phyloP scores from a whole-genome alignment of 2,329 filamentous ascomycete species.

The Teratosphaeria gauchensis region DNA sequence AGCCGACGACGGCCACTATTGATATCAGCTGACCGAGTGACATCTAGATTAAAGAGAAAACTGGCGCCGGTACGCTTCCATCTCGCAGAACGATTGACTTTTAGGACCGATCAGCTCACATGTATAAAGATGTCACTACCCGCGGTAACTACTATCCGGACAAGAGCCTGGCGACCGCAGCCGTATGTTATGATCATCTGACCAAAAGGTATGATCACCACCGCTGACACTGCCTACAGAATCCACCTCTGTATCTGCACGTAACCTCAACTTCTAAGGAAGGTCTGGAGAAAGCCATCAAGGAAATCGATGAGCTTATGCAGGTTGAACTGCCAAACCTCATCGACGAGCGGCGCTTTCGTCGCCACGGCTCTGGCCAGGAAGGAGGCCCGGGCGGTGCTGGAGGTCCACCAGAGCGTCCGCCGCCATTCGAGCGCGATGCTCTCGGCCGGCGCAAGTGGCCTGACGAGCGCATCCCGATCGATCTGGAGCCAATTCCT shows the following conservation, averaged over 20 bases:
- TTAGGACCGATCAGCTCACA: slow-evolving; percentile 48
- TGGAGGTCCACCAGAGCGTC: slow-evolving; percentile 32
- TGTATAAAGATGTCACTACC: slow-evolving; percentile 90
- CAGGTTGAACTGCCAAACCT: slow-evolving; percentile 91
- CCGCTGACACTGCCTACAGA: slow-evolving; percentile 7
- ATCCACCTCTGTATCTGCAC: slow-evolving; percentile 83
- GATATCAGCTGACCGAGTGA: slow-evolving; percentile 94
- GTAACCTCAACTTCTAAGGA: slow-evolving; percentile 87
- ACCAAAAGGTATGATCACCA: neutral
- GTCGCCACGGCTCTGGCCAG: slow-evolving; percentile 40
- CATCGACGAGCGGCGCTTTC: slow-evolving; percentile 87
- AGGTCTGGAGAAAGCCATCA: slow-evolving; percentile 80
- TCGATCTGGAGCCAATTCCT: slow-evolving; percentile 79
- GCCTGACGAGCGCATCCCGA: slow-evolving; percentile 91
- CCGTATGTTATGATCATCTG: slow-evolving; percentile 52
- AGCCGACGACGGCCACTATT: slow-evolving; percentile 46
- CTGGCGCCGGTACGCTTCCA: slow-evolving; percentile 91
- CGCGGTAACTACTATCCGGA: slow-evolving; percentile 94
- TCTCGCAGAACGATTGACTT: slow-evolving; percentile 29
- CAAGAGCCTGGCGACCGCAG: slow-evolving; percentile 90
- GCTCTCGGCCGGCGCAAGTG: slow-evolving; percentile 94
- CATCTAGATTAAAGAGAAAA: slow-evolving; percentile 98
- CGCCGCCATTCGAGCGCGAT: slow-evolving; percentile 62
- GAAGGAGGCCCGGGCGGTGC: neutral
- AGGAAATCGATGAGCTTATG: slow-evolving; percentile 89